Percentiles rank a stretch among this genome's conserved stretches.
phyloP scores from a whole-genome alignment of 257 asterid genomes.

The Oldenlandia corymbosa region DNA sequence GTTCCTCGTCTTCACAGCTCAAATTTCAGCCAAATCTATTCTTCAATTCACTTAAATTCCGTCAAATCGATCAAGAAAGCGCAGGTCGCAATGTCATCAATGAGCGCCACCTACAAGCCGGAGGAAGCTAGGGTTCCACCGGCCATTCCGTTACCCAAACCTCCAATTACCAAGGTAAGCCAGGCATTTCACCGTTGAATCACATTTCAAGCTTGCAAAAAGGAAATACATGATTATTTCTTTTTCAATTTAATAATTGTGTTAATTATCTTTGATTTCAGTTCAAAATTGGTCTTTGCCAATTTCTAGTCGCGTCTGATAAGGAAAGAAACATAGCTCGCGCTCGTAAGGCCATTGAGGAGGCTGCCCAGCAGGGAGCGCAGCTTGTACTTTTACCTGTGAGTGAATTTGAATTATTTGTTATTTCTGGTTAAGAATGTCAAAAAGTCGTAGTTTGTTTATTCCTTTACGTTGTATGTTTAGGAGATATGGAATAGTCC shows the following conservation, averaged over 20 bases:
- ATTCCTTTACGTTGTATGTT: conserved; percentile 14
- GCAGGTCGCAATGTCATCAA: conserved; percentile 27
- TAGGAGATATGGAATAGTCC: conserved; percentile 94
- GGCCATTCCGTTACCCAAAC: conserved; percentile 46
- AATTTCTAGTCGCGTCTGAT: conserved; percentile 57
- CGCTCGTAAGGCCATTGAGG: conserved; percentile 57
- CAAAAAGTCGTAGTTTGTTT: conserved; percentile 7
- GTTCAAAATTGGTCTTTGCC: conserved; percentile 89
- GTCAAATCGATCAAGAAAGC: conserved; percentile 18
- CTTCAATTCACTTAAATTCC: conserved; percentile 9
- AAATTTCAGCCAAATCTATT: background rate
- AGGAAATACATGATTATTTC: background rate
- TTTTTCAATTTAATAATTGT: background rate
- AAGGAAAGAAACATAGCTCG: conserved; percentile 61
- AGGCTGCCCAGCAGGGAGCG: conserved; percentile 68
- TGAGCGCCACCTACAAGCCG: conserved; percentile 29
- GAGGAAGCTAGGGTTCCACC: conserved; percentile 78
- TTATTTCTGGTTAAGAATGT: background rate
- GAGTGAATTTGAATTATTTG: conserved; percentile 12
- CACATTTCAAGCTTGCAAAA: background rate
- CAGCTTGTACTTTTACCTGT: conserved; percentile 81
- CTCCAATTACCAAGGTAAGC: conserved; percentile 57
- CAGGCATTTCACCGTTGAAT: background rate
- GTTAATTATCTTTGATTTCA: conserved; percentile 29
- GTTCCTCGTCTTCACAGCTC: background rate